Evolutionary conservation across 164 flowering plant genomes (phyloP).

Genomic region (Berberis vulgaris): DNA sequence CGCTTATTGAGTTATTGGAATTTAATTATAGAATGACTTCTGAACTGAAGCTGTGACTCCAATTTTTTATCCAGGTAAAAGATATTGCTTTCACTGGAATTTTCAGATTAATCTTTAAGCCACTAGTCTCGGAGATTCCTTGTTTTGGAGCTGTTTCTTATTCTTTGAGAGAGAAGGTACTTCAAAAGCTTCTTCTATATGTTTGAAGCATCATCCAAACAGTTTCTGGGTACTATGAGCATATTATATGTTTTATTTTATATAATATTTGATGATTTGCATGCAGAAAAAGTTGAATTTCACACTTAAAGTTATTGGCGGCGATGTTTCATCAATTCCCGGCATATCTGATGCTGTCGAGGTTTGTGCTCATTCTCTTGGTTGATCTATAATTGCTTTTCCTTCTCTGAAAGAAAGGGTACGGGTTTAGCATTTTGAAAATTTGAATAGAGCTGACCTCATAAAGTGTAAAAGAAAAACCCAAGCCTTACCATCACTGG

Average conservation of each 20-base stretch:
- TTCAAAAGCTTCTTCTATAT: no score
- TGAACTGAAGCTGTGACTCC: not conserved
- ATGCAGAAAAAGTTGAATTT: constrained; percentile 91
- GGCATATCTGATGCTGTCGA: constrained; percentile 81
- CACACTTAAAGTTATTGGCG: constrained; percentile 86
- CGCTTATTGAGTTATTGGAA: no score
- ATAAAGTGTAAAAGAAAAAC: no score
- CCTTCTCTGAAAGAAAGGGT: not conserved
- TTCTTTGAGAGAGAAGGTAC: constrained; percentile 80
- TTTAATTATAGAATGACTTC: no score
- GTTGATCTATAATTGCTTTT: not conserved
- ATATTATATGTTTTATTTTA: no score
- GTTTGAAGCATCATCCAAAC: no score
- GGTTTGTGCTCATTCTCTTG: constrained; percentile 31
- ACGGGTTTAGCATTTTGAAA: no score
- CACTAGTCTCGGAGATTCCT: constrained; percentile 83
- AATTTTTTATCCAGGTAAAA: constrained; percentile 55
- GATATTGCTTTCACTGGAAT: constrained; percentile 92
- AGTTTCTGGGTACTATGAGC: no score
- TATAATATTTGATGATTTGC: not conserved
- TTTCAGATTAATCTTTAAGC: constrained; percentile 89
- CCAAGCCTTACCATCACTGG: no score
- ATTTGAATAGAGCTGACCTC: no score
- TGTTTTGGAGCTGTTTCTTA: constrained; percentile 92
- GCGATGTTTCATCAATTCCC: constrained; percentile 83